These are phyloP conservation scores for Bryum argenteum DNA, from an alignment of 225 moss, liverwort and hornwort species.

Conservation along the genomic window DNA sequence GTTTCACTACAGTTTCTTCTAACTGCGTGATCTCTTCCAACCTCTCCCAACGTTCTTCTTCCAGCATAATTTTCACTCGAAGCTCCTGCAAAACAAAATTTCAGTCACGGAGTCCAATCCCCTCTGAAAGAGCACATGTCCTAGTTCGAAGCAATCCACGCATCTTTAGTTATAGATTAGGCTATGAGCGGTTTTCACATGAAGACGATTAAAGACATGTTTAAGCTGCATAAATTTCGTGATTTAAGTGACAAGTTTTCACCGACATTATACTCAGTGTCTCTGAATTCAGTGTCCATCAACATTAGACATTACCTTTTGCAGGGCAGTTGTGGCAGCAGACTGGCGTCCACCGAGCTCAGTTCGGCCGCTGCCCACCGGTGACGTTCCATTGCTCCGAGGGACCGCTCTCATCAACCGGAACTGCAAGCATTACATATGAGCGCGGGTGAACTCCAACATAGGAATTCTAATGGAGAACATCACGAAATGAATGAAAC, in stretches of 20 bases:
- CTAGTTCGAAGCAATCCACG: no score
- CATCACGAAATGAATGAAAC: no score
- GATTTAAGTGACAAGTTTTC: constrained; percentile 2
- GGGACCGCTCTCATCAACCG: constrained; percentile 38
- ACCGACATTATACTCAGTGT: not conserved
- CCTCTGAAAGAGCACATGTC: not conserved
- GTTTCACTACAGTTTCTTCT: constrained; percentile 45
- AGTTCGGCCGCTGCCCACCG: constrained; percentile 23
- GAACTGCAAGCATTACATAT: constrained; percentile 38
- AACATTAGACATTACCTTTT: constrained; percentile 40
- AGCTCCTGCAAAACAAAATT: constrained; percentile 35
- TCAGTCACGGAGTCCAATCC: not conserved
- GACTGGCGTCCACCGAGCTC: constrained; percentile 43
- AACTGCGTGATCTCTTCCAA: constrained; percentile 44
- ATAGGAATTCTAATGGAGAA: no score
- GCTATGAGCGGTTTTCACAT: no score
- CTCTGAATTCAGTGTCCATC: not conserved
- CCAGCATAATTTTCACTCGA: constrained; percentile 48
- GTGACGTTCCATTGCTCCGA: constrained; percentile 23
- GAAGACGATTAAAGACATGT: no score
- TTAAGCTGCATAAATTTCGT: not conserved
- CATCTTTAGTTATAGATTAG: not conserved
- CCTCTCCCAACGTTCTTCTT: constrained; percentile 38
- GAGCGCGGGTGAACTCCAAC: not conserved
- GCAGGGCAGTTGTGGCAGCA: constrained; percentile 52